phyloP scores from a whole-genome alignment of 139 green algal species.

The Nannochloris sp. region DNA sequence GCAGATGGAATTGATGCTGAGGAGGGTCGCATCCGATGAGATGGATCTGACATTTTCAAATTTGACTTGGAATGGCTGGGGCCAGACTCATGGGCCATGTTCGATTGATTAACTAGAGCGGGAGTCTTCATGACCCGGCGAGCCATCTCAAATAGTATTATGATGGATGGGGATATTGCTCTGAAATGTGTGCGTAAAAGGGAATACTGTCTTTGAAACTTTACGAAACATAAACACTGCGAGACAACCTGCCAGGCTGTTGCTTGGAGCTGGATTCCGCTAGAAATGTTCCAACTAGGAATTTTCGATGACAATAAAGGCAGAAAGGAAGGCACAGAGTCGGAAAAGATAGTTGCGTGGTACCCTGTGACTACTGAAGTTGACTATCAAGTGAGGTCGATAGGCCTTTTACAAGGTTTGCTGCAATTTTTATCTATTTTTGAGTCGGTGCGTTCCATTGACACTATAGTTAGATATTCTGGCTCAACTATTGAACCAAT shows the following conservation, averaged over 20 bases:
- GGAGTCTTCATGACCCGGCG: no score
- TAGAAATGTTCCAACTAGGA: no score
- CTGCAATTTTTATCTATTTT: conserved; percentile 13
- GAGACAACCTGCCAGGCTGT: no score
- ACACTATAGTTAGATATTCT: not conserved
- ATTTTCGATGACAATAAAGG: conserved; percentile 21
- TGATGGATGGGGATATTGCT: no score
- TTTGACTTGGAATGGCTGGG: not conserved
- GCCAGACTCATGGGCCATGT: no score
- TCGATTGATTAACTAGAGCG: no score
- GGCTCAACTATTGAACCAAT: not conserved
- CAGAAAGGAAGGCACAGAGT: conserved; percentile 28
- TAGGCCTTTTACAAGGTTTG: conserved; percentile 34
- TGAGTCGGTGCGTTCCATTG: not conserved
- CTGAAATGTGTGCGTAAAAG: no score
- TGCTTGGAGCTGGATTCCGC: no score
- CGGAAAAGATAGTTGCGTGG: conserved; percentile 28
- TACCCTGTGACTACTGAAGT: conserved; percentile 9
- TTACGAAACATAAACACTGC: no score
- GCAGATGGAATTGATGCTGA: no score
- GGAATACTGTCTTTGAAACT: no score
- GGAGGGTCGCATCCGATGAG: not conserved
- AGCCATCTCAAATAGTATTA: no score
- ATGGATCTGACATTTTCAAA: not conserved
- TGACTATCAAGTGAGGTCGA: conserved; percentile 14